Base-by-base conservation (phyloP, 2,329 filamentous ascomycete genomes). In the Colletotrichum sidae region DNA sequence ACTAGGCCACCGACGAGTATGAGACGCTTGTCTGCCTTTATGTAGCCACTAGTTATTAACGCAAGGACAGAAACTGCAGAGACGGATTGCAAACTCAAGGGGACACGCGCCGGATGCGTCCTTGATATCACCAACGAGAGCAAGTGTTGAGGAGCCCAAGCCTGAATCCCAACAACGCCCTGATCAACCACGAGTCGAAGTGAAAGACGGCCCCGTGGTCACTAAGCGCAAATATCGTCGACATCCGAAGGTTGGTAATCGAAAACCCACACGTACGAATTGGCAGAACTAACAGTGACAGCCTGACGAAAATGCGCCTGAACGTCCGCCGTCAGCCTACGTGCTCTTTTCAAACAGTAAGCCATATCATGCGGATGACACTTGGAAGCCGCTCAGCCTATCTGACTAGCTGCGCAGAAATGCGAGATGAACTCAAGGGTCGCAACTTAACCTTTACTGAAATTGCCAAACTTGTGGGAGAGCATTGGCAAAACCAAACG, bases 311-410 rank as follows among this genome's bases (percentile, higher is more conserved):
- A 88, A 92, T 78, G 92, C 92, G 0, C 92, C 92, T 2, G 92
- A 94, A 72, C 84, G 92, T 33, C 91, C 92, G 1, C 91, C 92
- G 0, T 95, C 92, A 5, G 92, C 92, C 54, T 95, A 95, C 78
- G 92, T 95, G 11, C 86, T 95, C 13, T 96, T 96, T 73, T 94
- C 92, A 1, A 95, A 95, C 71, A 92, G 90, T 92, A 77, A 80
- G 90, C 83, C 38, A 7, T 55, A 4, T 10, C 33, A 47, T 9
- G 34, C 42, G 25, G 25, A 25, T 5, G 25, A 25, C 25, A 25
- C 49, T n/a, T 17, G 5, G 15, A 9, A 55, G 15, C 13, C 33
- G 9, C 38, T 25, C 17, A 17, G 2, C 25, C n/a, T 4, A 9
- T 41, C 58, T 73, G 58, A 50, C 39, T 61, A 11, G n/a, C 1